Evolutionary conservation across 768 basidiomycete species (phyloP), one percentile per base, ranked within the genome.

Genomic region (Kwoniella dejecticola): DNA sequence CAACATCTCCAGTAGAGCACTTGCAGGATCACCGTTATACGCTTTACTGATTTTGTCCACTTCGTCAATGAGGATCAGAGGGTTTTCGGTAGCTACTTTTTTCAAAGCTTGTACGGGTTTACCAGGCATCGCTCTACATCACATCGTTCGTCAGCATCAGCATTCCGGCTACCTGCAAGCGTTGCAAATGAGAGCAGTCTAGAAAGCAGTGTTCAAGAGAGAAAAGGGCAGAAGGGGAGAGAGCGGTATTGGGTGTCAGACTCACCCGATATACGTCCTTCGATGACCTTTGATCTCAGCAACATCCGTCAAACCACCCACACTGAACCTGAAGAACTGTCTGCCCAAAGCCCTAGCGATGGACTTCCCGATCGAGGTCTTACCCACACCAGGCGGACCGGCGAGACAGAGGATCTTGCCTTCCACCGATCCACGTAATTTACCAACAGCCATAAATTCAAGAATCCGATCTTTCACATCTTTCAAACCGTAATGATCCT

Each of bases 251-350:
- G n/a, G n/a, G n/a, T n/a, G n/a, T n/a, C n/a, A 36, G 33, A 15
- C 33, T 44, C 59, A 89, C 88, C 89, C 91, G 53, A 94, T 91
- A 75, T 96, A 98, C n/a, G 95, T 99, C 76, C 96, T 82, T 71
- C 96, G 82, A 75, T 99, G 96, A 0, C 96, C 96, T 81, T 98
- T 98, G 74, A 99, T 97, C 83, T 98, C 96, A 57, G 96, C 96
- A 0, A 98, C 93, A 77, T 99, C 96, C 47, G 91, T 91, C 75
- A 99, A 79, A 13, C 96, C 95, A 65, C 96, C 95, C 3, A 98
- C 95, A 8, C 89, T 91, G 81, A 99, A 96, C 30, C 93, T 84
- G 85, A 94, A 98, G 81, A 98, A 98, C 77, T 91, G 88, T 61
- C 95, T 81, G 26, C 88, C 87, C 23, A 99, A 82, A 3, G 95